Evolutionary conservation across 2,329 filamentous ascomycete species (phyloP), one percentile per base, ranked within the genome.

Genomic region (Chlorencoelia australis): DNA sequence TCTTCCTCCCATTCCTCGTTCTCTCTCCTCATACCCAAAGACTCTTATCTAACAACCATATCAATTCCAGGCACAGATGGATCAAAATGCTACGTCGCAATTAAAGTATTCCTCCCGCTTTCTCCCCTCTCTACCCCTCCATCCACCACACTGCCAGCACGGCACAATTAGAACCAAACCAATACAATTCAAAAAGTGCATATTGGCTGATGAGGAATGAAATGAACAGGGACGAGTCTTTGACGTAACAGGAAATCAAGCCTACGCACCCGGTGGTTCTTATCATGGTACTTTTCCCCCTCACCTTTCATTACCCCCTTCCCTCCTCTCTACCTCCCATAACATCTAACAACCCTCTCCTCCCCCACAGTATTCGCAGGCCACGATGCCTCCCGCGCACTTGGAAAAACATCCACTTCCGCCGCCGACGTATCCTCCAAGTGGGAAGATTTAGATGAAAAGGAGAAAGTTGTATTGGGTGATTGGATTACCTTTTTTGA

Each of bases 401-500:
- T 98, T 2, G 91, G 78, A 8, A 79, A 79, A 59, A 91, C 86
- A 1, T 94, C 87, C 6, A 77, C 88, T 33, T 93, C 94, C 59
- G 61, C 71, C 4, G 85, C 91, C 52, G 88, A 96, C 49, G 89
- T 85, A 46, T 66, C 66, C 20, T 66, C 91, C 2, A 81, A 95
- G 33, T 96, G 85, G 82, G 68, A 80, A 40, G 82, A 87, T 53
- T 67, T 98, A 34, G 68, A 70, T 10, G 87, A 94, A 15, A 87
- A 91, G 61, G 79, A 95, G 59, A 85, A 91, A 66, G 75, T 74
- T 17, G 79, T 82, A 3, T 65, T 98, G 43, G 73, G 89, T 36
- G 91, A 98, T 59, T 98, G 91, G 91, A 76, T 81, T 45, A 94
- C 82, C 2, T 98, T 94, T 64, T 98, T 98, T 63, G 85, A 82